Evolutionary conservation across 805 yeast species (phyloP).

Genomic region (Brettanomyces anomalus): DNA sequence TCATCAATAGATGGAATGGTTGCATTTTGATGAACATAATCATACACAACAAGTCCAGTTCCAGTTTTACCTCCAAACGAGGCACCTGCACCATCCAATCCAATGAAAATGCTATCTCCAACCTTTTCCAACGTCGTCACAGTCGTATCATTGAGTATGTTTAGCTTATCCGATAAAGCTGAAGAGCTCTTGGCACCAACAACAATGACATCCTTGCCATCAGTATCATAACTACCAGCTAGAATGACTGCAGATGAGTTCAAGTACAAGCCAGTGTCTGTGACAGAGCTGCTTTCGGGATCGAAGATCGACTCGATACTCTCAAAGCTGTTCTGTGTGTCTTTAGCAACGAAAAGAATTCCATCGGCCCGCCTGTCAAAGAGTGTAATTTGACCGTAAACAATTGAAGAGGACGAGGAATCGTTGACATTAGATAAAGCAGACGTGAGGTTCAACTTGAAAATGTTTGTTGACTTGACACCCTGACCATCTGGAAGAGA

Average conservation of each 20-base stretch:
- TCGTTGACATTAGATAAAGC: too few species aligned
- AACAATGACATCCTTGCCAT: conserved; percentile 6
- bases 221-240: conserved; percentile 2
- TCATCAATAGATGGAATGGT: conserved; percentile 27
- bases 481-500: conserved; percentile 30
- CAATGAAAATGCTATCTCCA: conserved; percentile 34
- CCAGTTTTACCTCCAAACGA: conserved; percentile 15
- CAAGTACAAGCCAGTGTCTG: conserved; percentile 29
- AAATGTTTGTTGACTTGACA: conserved; percentile 20
- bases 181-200: conserved; percentile 2
- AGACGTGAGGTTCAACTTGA: conserved; percentile 21
- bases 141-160: conserved; percentile 13
- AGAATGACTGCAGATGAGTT: conserved; percentile 44
- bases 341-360: conserved; percentile 8
- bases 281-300: background rate
- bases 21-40: conserved; percentile 21
- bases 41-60: conserved; percentile 45
- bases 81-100: conserved; percentile 30
- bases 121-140: conserved; percentile 27
- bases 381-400: conserved; percentile 14
- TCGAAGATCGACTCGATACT: background rate
- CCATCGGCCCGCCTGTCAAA: conserved; percentile 13
- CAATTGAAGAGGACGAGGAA: conserved; percentile 2
- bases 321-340: background rate
- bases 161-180: conserved; percentile 5